Percentiles rank a stretch among this genome's conserved stretches.
Conservation (phyloP, 2,329 filamentous ascomycete species). For the Arachnomyces sp. region DNA sequence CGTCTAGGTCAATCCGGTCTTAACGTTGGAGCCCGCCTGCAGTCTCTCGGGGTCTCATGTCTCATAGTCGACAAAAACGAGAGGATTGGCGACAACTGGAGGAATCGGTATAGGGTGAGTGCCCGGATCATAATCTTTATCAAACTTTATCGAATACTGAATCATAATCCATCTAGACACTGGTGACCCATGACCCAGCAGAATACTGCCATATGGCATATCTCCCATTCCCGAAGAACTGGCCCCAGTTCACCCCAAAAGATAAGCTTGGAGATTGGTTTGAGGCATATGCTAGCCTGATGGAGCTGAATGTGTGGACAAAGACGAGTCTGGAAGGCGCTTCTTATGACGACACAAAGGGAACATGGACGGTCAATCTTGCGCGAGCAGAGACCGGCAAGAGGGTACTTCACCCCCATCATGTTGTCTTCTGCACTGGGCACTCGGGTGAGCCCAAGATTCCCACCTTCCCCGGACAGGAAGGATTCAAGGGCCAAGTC, state of each 20-base stretch:
- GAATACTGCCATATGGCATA: conserved; percentile 33
- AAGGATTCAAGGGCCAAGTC: conserved; percentile 35
- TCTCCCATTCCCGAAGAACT: conserved; percentile 35
- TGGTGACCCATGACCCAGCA: conserved; percentile 35
- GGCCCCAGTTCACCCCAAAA: conserved; percentile 38
- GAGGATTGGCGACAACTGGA: conserved; percentile 45
- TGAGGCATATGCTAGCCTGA: conserved; percentile 41
- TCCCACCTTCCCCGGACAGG: conserved; percentile 34
- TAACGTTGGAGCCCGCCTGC: conserved; percentile 34
- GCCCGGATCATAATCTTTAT: not conserved
- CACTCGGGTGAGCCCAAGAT: conserved; percentile 36
- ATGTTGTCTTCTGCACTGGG: conserved; percentile 44
- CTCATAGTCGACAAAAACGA: conserved; percentile 41
- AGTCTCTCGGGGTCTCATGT: conserved; percentile 32
- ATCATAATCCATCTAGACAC: conserved; percentile 17
- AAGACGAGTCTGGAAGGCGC: conserved; percentile 33
- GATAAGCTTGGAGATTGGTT: conserved; percentile 45
- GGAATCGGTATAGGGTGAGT: conserved; percentile 39
- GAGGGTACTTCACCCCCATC: conserved; percentile 30
- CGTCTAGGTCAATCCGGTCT: conserved; percentile 36
- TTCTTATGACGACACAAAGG: conserved; percentile 30
- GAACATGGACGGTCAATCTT: conserved; percentile 34
- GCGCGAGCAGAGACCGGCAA: conserved; percentile 18
- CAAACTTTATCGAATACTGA: not conserved
- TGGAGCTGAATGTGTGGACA: conserved; percentile 44